Evolutionary conservation across 441 rosid species (phyloP).

Genomic region (Mallotus repandus): DNA sequence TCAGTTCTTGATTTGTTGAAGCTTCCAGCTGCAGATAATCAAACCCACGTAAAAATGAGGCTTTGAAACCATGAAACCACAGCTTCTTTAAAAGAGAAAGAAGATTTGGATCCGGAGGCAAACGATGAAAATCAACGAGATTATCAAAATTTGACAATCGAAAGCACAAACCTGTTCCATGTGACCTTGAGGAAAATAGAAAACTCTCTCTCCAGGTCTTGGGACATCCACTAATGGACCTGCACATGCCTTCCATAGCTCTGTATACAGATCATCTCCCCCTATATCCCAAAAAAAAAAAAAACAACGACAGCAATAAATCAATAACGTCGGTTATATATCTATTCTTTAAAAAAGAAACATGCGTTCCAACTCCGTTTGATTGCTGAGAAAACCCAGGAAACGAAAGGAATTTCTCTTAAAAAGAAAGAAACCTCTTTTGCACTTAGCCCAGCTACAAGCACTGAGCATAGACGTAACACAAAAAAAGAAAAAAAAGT

Average conservation of each 20-base stretch:
- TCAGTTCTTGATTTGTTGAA: constrained; percentile 73
- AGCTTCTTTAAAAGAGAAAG: not conserved
- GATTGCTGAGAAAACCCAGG: constrained; percentile 27
- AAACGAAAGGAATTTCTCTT: constrained; percentile 10
- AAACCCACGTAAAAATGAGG: too few species aligned
- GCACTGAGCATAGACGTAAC: not conserved
- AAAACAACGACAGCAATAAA: not conserved
- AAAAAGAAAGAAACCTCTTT: constrained; percentile 13
- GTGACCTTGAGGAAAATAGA: constrained; percentile 87
- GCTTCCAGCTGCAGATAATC: constrained; percentile 59
- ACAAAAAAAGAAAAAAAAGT: not conserved
- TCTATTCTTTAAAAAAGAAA: too few species aligned
- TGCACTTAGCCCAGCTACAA: not conserved
- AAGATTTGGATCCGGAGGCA: constrained; percentile 8
- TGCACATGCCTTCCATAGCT: constrained; percentile 88
- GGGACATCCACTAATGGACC: constrained; percentile 86
- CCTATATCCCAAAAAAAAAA: constrained; percentile 26
- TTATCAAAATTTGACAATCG: not conserved
- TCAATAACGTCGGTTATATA: not conserved
- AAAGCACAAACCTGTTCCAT: constrained; percentile 60
- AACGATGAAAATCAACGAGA: not conserved
- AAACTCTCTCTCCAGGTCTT: constrained; percentile 59
- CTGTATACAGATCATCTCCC: constrained; percentile 55
- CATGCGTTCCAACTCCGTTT: not conserved
- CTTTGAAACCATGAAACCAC: constrained; percentile 18